Evolutionary conservation across 1,284 basidiomycete genomes (phyloP).

Genomic region (Malassezia dermatis): DNA sequence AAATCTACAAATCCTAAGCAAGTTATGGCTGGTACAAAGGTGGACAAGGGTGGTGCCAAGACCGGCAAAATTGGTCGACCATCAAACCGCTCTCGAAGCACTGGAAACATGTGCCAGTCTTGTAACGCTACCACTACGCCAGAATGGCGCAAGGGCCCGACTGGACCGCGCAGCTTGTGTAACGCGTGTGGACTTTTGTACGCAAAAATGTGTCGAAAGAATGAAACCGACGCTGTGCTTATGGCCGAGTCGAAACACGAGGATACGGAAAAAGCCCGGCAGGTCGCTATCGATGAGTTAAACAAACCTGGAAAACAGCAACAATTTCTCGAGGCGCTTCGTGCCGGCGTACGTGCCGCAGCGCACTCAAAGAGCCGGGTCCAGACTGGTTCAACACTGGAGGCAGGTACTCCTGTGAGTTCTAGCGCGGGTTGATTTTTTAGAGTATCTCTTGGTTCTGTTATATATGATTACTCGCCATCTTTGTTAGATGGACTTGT

Average conservation of each 20-base stretch:
- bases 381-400: background rate
- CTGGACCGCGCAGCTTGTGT: slow-evolving; percentile 22
- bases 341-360: slow-evolving; percentile 2
- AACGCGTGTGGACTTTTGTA: slow-evolving; percentile 24
- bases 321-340: slow-evolving; percentile 7
- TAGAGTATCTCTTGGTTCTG: background rate
- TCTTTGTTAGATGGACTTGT: background rate
- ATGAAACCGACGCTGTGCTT: slow-evolving; percentile 13
- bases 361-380: background rate
- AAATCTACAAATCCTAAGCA: background rate
- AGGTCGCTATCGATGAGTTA: slow-evolving; percentile 1
- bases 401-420: background rate
- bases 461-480: background rate
- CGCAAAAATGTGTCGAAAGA: slow-evolving; percentile 20
- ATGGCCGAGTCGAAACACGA: background rate
- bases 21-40: background rate
- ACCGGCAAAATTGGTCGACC: background rate
- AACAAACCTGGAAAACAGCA: background rate
- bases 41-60: background rate
- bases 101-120: slow-evolving; percentile 15
- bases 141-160: slow-evolving; percentile 25
- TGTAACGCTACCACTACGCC: slow-evolving; percentile 22
- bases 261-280: background rate
- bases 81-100: background rate
- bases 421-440: background rate